These are phyloP conservation scores for Gaultheria prostrata DNA, from an alignment of 148 eudicot genomes.

Conservation along the genomic window DNA sequence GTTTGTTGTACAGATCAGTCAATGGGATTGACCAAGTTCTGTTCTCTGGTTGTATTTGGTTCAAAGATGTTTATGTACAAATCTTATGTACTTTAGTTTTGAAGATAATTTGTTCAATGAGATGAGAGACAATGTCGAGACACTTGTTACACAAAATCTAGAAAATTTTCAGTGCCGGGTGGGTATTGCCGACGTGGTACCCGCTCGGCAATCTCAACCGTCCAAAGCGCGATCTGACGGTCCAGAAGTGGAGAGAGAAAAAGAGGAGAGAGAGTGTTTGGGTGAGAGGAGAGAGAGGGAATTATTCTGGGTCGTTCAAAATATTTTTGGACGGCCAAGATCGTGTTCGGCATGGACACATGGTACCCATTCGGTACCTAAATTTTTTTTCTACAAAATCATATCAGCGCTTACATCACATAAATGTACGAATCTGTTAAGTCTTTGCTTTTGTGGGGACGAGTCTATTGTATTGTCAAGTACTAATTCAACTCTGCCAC, in stretches of 20 bases:
- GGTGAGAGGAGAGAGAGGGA: no score
- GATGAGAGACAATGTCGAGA: background rate
- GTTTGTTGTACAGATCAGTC: background rate
- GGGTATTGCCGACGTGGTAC: no score
- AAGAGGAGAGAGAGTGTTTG: no score
- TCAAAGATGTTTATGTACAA: background rate
- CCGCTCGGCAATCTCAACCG: rapidly evolving
- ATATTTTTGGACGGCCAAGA: no score
- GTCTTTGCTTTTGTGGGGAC: background rate
- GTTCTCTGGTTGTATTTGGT: background rate
- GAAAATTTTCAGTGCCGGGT: no score
- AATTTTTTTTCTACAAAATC: no score
- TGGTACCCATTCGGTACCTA: no score
- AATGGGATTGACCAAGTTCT: background rate
- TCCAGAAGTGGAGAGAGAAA: no score
- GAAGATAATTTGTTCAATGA: background rate
- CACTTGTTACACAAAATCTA: background rate
- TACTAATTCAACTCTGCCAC: background rate
- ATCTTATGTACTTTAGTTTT: background rate
- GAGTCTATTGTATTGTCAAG: background rate
- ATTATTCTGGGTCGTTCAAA: no score
- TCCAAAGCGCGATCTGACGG: no score
- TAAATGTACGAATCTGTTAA: background rate
- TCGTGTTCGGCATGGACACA: no score
- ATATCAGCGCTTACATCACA: background rate